Evolutionary conservation across 1,284 basidiomycete genomes (phyloP), one percentile per base, ranked within the genome.

Genomic region (Leucoagaricus sp.): DNA sequence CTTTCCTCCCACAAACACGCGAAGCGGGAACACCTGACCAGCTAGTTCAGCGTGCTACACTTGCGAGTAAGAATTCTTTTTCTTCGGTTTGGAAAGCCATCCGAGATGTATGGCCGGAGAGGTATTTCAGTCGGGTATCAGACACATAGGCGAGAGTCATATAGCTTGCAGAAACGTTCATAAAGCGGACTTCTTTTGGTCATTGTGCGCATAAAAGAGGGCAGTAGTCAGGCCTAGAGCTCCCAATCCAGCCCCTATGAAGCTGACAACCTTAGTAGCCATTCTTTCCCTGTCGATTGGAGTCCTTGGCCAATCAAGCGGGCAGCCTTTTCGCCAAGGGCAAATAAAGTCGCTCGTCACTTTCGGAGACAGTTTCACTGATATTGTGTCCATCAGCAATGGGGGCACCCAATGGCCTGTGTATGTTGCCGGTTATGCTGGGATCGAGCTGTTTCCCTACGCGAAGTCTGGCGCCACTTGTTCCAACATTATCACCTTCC

Each of bases 341-440:
- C 70, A 73, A 49, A 74, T 78, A 46, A 74, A 72, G 61, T 70
- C 75, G 52, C 67, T 78, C 6, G 74, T 76, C 33, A 75, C 75
- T 3, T 78, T 78, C 49, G 78, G 78, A 0, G 78, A 79, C 66
- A 73, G 70, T 45, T 78, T 75, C 61, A 76, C 76, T 4, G 76
- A 77, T 57, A 65, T 71, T 7, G 66, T 67, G 19, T 58, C 45
- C 25, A 67, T 67, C 36, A 64, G 65, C 13, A 69, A 71, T 49
- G 72, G 74, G 10, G 72, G 72, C 12, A 65, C 63, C 4, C 65
- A 69, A 36, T 78, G 76, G 76, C 75, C 75, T 12, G 67, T 71
- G 2, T 77, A 77, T 47, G 74, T 72, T 3, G 68, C 74, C 2
- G 72, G 68, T 1, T 76, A 76, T 54, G 69, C 73, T 8, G 59